Conservation (phyloP, 2,329 filamentous ascomycete species). For the Colletotrichum theobromicola region DNA sequence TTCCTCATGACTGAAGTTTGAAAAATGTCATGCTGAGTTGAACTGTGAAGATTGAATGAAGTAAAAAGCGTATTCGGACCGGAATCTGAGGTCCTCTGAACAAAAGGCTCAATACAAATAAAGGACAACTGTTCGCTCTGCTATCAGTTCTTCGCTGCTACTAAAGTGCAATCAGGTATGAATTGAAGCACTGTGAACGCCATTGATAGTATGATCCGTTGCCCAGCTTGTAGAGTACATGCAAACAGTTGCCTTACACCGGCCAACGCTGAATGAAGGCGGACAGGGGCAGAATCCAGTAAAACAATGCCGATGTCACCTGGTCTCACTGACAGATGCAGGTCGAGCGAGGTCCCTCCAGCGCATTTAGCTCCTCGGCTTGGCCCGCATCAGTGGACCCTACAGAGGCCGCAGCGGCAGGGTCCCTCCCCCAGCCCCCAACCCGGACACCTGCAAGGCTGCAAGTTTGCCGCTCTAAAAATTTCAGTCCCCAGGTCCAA, state of each 20-base stretch:
- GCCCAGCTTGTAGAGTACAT: background rate
- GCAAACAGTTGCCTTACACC: background rate
- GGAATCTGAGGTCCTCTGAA: background rate
- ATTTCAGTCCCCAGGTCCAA: background rate
- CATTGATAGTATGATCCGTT: background rate
- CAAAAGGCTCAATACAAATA: background rate
- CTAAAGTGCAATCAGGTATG: background rate
- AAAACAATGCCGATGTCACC: background rate
- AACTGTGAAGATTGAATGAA: background rate
- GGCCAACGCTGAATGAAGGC: background rate
- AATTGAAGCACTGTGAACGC: background rate
- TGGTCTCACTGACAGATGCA: slow-evolving; percentile 1
- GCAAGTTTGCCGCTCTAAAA: slow-evolving; percentile 3
- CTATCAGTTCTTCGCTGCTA: background rate
- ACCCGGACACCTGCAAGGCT: slow-evolving; percentile 6
- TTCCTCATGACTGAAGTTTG: background rate
- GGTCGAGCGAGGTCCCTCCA: background rate
- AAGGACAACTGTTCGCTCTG: background rate
- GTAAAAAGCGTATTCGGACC: background rate
- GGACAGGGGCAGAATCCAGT: background rate
- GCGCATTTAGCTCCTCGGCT: slow-evolving; percentile 19
- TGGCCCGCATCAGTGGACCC: slow-evolving; percentile 20
- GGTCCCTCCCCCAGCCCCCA: background rate
- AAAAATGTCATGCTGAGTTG: background rate
- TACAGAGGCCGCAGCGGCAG: slow-evolving; percentile 12